Percentiles rank a stretch among this genome's conserved stretches.
Evolutionary conservation across 345 rosid genomes (phyloP).

Genomic region (Lagerstroemia speciosa): DNA sequence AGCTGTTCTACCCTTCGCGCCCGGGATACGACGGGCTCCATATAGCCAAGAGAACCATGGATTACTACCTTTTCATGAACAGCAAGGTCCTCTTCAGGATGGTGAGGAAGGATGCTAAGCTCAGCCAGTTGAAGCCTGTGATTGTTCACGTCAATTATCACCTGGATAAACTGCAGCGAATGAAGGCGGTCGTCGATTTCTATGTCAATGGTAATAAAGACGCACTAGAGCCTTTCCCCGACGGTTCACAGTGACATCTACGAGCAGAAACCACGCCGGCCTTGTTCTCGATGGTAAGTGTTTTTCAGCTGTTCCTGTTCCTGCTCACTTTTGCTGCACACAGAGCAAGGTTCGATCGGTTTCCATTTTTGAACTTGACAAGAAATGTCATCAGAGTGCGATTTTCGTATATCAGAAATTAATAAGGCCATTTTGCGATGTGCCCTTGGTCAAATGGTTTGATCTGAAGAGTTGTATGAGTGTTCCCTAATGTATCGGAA

Average conservation of each 20-base stretch:
- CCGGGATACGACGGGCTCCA: slow-evolving; percentile 70
- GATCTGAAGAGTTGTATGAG: no score
- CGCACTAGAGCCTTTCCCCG: slow-evolving; percentile 58
- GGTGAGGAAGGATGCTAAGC: slow-evolving; percentile 50
- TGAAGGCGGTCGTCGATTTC: slow-evolving; percentile 62
- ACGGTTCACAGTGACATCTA: slow-evolving; percentile 32
- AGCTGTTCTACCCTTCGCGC: slow-evolving; percentile 66
- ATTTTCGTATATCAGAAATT: no score
- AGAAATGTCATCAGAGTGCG: no score
- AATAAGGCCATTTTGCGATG: no score
- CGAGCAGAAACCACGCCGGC: no score
- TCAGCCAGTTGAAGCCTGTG: slow-evolving; percentile 57
- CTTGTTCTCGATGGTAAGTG: no score
- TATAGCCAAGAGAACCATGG: slow-evolving; percentile 74
- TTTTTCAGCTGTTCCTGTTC: no score
- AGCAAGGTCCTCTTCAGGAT: slow-evolving; percentile 84
- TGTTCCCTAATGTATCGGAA: no score
- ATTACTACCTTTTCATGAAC: slow-evolving; percentile 71
- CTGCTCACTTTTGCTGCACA: no score
- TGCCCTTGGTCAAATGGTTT: no score
- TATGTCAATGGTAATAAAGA: slow-evolving; percentile 54
- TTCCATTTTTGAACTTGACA: no score
- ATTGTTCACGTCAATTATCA: slow-evolving; percentile 71
- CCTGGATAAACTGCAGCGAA: slow-evolving; percentile 61
- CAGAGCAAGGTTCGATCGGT: no score